phyloP scores from a whole-genome alignment of 75 land plant species.

The Cupressus sempervirens region DNA sequence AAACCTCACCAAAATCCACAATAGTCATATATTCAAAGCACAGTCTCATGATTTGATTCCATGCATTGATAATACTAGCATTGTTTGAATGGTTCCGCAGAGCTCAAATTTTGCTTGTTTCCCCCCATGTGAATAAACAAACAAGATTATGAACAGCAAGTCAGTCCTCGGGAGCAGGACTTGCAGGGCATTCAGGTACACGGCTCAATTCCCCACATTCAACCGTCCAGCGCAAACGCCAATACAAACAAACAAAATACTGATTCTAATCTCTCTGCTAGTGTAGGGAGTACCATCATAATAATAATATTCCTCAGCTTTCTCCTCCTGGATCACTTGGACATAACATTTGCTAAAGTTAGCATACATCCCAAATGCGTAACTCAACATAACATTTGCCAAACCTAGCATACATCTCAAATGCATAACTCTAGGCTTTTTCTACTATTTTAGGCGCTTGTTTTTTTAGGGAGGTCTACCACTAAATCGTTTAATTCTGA shows the following conservation, averaged over 20 bases:
- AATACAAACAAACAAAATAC: background rate
- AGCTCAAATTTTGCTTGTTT: background rate
- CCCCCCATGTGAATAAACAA: background rate
- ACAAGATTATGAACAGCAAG: background rate
- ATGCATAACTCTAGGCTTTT: background rate
- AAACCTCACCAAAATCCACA: background rate
- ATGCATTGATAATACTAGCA: slow-evolving; percentile 4
- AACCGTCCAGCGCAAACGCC: background rate
- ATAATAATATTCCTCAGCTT: background rate
- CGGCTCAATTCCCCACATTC: slow-evolving; percentile 5
- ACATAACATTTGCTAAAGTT: background rate
- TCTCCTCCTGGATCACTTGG: background rate
- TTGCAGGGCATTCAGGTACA: background rate
- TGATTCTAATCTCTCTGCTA: background rate
- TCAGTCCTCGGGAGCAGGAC: slow-evolving; percentile 1
- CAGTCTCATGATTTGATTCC: slow-evolving; percentile 4
- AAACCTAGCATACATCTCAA: background rate
- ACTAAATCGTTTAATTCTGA: too few species aligned
- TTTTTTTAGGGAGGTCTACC: too few species aligned
- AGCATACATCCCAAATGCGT: background rate
- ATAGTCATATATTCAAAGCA: background rate
- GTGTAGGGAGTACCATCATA: background rate
- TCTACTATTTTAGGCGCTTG: too few species aligned
- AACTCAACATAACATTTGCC: background rate
- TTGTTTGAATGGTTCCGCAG: slow-evolving; percentile 1